Percentiles rank a stretch among this genome's conserved stretches.
Evolutionary conservation across 139 green algal genomes (phyloP).

Genomic region (Picochlorum sp.): DNA sequence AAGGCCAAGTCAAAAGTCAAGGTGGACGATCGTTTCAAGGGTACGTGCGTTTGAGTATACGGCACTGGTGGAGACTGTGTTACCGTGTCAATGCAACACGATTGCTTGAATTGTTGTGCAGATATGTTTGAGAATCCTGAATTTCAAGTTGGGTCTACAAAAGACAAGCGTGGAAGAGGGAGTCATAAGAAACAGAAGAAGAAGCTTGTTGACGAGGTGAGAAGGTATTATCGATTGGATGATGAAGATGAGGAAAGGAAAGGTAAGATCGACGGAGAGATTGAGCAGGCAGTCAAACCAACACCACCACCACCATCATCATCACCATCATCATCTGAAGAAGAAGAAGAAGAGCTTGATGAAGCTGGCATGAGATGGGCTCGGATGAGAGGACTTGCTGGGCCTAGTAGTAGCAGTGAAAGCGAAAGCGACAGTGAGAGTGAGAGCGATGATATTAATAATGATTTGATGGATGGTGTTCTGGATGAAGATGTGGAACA

Average conservation of each 20-base stretch:
- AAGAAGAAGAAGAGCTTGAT: conserved; percentile 12
- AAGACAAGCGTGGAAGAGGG: conserved; percentile 79
- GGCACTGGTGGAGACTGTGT: too few species aligned
- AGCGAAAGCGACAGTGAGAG: conserved; percentile 11
- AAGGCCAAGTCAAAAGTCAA: conserved; percentile 60
- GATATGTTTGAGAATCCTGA: conserved; percentile 78
- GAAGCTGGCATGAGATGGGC: conserved; percentile 42
- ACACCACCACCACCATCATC: too few species aligned
- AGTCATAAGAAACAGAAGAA: not conserved
- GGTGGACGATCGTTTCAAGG: conserved; percentile 79
- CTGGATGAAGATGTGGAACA: conserved; percentile 16
- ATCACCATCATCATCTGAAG: conserved; percentile 1
- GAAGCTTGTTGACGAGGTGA: conserved; percentile 48
- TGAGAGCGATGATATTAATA: conserved; percentile 27
- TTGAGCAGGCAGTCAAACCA: not conserved
- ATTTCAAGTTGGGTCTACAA: conserved; percentile 42
- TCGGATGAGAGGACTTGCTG: conserved; percentile 34
- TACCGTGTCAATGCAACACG: too few species aligned
- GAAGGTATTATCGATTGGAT: conserved; percentile 67
- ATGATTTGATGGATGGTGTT: conserved; percentile 10
- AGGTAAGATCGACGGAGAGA: conserved; percentile 10
- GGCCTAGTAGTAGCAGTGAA: conserved; percentile 21
- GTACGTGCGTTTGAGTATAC: conserved; percentile 18
- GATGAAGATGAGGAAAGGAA: conserved; percentile 43
- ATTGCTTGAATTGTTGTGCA: conserved; percentile 18